Conservation (phyloP, 169 alveolate genomes). For the Hepatocystis sp. region DNA sequence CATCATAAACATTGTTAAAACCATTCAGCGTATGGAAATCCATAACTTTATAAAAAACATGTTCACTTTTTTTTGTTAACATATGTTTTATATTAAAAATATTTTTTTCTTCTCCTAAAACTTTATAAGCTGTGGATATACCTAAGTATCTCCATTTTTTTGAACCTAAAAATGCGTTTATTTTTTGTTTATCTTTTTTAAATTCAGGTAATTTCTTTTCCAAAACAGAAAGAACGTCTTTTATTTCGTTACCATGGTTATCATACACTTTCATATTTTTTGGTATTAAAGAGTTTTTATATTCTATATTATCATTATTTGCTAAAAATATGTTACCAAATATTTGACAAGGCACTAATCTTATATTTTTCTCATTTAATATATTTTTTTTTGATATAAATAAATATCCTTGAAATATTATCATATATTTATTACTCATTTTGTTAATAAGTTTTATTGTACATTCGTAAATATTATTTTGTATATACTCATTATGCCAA, state of each 20-base stretch:
- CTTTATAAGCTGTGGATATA: constrained; percentile 67
- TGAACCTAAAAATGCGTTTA: constrained; percentile 46
- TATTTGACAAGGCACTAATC: constrained; percentile 63
- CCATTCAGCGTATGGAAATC: constrained; percentile 49
- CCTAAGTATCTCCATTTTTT: constrained; percentile 73
- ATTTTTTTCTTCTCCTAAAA: constrained; percentile 73
- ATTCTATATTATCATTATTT: constrained; percentile 31
- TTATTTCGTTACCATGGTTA: constrained; percentile 60
- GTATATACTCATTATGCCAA: constrained; percentile 31
- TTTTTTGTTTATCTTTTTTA: constrained; percentile 60
- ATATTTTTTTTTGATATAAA: constrained; percentile 37
- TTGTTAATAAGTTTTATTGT: constrained; percentile 57
- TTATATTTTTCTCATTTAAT: constrained; percentile 36
- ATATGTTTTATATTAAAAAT: constrained; percentile 66
- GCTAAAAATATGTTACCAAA: constrained; percentile 72
- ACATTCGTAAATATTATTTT: constrained; percentile 65
- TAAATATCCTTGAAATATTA: constrained; percentile 73
- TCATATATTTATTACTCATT: constrained; percentile 73
- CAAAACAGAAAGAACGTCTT: constrained; percentile 48
- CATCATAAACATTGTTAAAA: too few relatives aligned
- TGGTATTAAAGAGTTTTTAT: constrained; percentile 34
- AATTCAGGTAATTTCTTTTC: constrained; percentile 73
- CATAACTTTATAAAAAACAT: constrained; percentile 61
- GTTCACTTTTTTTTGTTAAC: constrained; percentile 68
- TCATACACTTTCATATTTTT: constrained; percentile 70